Conservation (phyloP, 1,284 basidiomycete species). For the Moesziomyces antarcticus region DNA sequence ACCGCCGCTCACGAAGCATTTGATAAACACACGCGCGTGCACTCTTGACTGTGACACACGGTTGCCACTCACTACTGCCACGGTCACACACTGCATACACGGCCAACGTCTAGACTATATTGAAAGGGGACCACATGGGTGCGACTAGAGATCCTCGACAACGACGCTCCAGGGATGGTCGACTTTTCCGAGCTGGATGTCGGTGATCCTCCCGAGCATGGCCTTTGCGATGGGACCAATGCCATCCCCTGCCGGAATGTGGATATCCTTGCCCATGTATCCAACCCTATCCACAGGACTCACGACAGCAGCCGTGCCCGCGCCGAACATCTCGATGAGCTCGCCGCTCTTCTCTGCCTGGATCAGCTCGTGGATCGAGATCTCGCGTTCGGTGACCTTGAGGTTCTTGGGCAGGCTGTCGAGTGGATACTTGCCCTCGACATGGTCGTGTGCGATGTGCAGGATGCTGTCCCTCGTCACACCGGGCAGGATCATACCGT, state of each 20-base stretch:
- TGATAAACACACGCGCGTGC: neutral
- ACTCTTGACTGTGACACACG: no score
- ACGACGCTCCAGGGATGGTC: conserved; percentile 80
- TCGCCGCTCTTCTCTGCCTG: conserved; percentile 77
- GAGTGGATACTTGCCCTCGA: conserved; percentile 71
- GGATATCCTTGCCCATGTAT: conserved; percentile 84
- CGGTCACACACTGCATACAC: no score
- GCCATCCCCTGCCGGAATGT: conserved; percentile 84
- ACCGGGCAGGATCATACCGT: conserved; percentile 95
- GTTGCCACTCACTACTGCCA: no score
- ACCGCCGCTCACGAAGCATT: neutral
- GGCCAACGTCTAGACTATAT: no score
- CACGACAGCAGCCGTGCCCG: conserved; percentile 76
- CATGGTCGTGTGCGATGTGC: conserved; percentile 81
- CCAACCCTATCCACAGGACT: conserved; percentile 76
- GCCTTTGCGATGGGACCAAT: conserved; percentile 86
- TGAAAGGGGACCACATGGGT: no score
- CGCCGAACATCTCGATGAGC: conserved; percentile 91
- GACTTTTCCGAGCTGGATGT: conserved; percentile 87
- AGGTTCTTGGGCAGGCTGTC: conserved; percentile 71
- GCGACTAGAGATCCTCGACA: conserved; percentile 32
- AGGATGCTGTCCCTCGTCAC: conserved; percentile 90
- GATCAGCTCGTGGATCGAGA: conserved; percentile 89
- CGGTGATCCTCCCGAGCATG: conserved; percentile 85
- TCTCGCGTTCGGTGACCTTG: conserved; percentile 81